A percentile compares a stretch with the other conserved stretches of the same genome.
Conservation (phyloP, 2,329 filamentous ascomycete species). For the Apiospora sp. region DNA sequence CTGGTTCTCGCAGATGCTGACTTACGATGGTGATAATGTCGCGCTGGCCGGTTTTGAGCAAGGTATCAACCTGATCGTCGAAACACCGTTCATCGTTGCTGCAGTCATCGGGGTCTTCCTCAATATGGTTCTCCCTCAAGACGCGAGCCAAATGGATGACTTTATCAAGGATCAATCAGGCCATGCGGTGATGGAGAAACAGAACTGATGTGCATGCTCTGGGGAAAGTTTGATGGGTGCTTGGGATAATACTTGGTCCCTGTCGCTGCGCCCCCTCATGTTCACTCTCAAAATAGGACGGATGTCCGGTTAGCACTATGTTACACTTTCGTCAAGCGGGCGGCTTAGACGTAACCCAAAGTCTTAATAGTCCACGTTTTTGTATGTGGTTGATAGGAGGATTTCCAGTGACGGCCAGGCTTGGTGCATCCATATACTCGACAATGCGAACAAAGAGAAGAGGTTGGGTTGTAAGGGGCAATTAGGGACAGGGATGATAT, state of each 20-base stretch:
- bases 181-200: conserved; percentile 28
- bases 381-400: neutral
- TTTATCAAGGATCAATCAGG: conserved; percentile 32
- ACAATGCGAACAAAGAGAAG: neutral
- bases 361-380: neutral
- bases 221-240: neutral
- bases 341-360: conserved; percentile 16
- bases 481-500: neutral
- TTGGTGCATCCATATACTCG: neutral
- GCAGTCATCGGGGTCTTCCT: conserved; percentile 52
- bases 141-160: conserved; percentile 39
- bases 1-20: conserved; percentile 48
- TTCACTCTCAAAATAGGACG: conserved; percentile 11
- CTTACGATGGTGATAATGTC: conserved; percentile 46
- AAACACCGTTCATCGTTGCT: conserved; percentile 52
- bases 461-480: no score
- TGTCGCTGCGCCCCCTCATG: neutral
- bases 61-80: conserved; percentile 48
- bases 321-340: conserved; percentile 10
- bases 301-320: neutral
- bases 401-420: neutral
- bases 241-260: neutral
- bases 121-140: conserved; percentile 49
- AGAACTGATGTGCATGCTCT: neutral
- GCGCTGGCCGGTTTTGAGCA: conserved; percentile 49